Evolutionary conservation across 1,284 basidiomycete species (phyloP).

Genomic region (Cryptococcus wingfieldii): DNA sequence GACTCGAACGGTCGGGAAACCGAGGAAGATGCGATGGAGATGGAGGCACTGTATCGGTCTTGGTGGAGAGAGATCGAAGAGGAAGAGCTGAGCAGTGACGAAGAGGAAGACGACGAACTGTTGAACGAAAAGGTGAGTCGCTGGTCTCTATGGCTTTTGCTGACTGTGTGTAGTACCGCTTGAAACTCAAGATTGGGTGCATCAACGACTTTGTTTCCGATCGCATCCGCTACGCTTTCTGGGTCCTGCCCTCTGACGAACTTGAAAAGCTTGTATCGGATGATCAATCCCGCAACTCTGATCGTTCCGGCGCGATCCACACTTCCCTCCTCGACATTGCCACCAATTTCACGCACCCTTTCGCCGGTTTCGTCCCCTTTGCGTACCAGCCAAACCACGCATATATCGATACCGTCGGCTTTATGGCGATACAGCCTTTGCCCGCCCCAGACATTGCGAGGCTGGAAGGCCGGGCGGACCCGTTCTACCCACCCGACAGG

Average conservation of each 20-base stretch:
- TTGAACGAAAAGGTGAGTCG: constrained; percentile 8
- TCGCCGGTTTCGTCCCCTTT: neutral
- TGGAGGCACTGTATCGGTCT: constrained; percentile 1
- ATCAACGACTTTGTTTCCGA: constrained; percentile 21
- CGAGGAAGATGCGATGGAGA: constrained; percentile 3
- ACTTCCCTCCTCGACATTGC: constrained; percentile 7
- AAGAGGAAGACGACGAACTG: constrained; percentile 2
- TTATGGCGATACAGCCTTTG: constrained; percentile 3
- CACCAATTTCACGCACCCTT: constrained; percentile 5
- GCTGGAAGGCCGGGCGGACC: neutral
- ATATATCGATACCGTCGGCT: neutral
- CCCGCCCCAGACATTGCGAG: neutral
- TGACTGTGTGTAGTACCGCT: constrained; percentile 10
- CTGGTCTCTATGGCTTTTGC: neutral
- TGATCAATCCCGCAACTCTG: neutral
- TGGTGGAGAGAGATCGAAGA: constrained; percentile 10
- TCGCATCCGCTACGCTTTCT: constrained; percentile 25
- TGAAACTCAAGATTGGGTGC: constrained; percentile 10
- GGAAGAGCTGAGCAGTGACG: constrained; percentile 1
- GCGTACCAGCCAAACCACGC: neutral
- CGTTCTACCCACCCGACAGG: constrained; percentile 11
- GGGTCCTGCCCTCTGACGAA: constrained; percentile 34
- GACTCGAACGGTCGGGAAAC: constrained; percentile 1
- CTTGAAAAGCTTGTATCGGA: constrained; percentile 12
- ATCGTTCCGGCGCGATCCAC: constrained; percentile 3